phyloP scores from a whole-genome alignment of 306 rosid species.

The Luffa aegyptiaca region DNA sequence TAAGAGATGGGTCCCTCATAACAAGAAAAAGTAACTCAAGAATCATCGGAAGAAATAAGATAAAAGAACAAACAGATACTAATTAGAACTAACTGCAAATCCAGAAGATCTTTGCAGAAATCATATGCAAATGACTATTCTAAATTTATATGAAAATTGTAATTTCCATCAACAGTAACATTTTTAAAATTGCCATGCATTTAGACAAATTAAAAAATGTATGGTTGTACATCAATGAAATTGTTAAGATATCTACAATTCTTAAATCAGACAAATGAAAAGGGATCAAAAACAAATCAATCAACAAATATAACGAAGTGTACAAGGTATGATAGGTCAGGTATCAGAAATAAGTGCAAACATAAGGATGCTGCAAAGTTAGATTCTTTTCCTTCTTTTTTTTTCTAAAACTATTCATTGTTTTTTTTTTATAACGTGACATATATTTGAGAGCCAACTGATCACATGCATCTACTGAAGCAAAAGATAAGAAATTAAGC shows the following conservation, averaged over 20 bases:
- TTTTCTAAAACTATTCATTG: neutral
- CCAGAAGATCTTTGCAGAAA: neutral
- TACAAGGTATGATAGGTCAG: neutral
- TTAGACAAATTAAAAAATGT: neutral
- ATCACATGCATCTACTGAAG: neutral
- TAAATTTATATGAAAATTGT: neutral
- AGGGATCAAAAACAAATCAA: neutral
- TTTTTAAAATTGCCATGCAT: neutral
- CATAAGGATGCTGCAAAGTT: neutral
- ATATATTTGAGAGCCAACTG: neutral
- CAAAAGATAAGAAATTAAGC: conserved; percentile 1
- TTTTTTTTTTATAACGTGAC: neutral
- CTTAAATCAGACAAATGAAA: neutral
- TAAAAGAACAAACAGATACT: neutral
- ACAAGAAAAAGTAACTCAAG: neutral
- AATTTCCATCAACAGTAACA: neutral
- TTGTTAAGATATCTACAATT: neutral
- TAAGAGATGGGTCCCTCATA: neutral
- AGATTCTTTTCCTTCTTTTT: neutral
- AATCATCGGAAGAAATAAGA: neutral
- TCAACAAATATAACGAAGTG: neutral
- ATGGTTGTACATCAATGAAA: neutral
- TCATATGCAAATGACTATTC: neutral
- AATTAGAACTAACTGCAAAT: neutral
- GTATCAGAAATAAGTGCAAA: neutral